These are phyloP conservation scores for Rosa multiflora DNA, from an alignment of 306 rosid species.

Conservation along the genomic window DNA sequence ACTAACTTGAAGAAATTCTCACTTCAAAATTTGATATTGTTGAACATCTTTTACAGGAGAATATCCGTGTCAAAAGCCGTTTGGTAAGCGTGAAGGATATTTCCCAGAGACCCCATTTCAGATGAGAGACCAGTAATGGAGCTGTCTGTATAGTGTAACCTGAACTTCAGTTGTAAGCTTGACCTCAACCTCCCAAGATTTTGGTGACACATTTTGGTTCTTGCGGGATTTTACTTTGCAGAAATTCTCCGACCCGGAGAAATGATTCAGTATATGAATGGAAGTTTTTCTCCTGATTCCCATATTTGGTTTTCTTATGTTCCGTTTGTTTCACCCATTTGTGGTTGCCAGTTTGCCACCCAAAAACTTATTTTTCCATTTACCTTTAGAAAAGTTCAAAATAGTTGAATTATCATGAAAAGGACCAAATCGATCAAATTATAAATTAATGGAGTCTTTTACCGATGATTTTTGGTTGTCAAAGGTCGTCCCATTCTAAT, in stretches of 20 bases:
- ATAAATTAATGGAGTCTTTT: too few species aligned
- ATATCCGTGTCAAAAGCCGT: constrained; percentile 13
- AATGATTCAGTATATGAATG: background rate
- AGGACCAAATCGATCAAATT: too few species aligned
- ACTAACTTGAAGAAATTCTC: background rate
- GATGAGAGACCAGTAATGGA: constrained; percentile 24
- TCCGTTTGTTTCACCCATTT: too few species aligned
- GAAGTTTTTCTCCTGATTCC: background rate
- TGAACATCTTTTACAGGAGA: constrained; percentile 38
- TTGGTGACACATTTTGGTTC: constrained; percentile 17
- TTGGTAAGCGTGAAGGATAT: constrained; percentile 19
- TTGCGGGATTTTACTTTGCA: background rate
- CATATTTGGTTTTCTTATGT: background rate
- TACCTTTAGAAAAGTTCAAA: too few species aligned
- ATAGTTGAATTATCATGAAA: too few species aligned
- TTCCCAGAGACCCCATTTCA: constrained; percentile 34
- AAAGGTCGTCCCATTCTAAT: too few species aligned
- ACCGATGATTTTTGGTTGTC: too few species aligned
- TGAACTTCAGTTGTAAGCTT: background rate
- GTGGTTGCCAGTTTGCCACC: too few species aligned
- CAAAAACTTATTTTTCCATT: too few species aligned
- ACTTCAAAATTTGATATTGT: constrained; percentile 1
- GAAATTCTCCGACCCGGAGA: constrained; percentile 7
- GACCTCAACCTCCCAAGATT: background rate
- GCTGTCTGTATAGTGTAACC: constrained; percentile 20